Evolutionary conservation across 192 early-diverging fungal genomes (phyloP).

Genomic region (Coemansia sp.): DNA sequence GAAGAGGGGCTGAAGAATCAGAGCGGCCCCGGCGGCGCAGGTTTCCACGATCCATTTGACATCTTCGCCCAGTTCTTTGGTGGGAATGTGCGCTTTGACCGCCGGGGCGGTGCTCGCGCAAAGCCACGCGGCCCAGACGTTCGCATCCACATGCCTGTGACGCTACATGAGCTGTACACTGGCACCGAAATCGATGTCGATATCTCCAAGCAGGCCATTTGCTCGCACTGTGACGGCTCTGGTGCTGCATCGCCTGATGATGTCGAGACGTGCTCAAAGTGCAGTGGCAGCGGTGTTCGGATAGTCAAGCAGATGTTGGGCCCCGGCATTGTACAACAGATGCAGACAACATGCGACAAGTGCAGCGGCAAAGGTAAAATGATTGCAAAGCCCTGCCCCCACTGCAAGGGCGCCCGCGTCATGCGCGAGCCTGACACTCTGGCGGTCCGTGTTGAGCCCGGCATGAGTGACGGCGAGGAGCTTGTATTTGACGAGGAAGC

Average conservation of each 20-base stretch:
- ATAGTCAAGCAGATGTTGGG: conserved; percentile 84
- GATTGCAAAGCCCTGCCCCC: conserved; percentile 74
- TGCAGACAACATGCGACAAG: conserved; percentile 87
- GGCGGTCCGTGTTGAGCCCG: conserved; percentile 76
- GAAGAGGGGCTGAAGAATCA: conserved; percentile 91
- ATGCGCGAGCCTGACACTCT: conserved; percentile 78
- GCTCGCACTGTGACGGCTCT: conserved; percentile 87
- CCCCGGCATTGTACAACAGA: conserved; percentile 92
- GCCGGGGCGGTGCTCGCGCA: conserved; percentile 54
- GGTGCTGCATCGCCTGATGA: conserved; percentile 86
- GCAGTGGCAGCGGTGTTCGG: conserved; percentile 77
- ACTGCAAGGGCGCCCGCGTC: conserved; percentile 85
- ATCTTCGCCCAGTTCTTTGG: conserved; percentile 93
- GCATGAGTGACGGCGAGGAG: conserved; percentile 72
- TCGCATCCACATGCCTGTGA: conserved; percentile 75
- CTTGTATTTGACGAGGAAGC: conserved; percentile 85
- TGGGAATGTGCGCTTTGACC: conserved; percentile 62
- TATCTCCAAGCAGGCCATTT: conserved; percentile 91
- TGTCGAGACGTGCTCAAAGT: conserved; percentile 76
- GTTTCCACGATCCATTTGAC: conserved; percentile 95
- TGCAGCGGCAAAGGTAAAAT: conserved; percentile 91
- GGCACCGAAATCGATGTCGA: conserved; percentile 86
- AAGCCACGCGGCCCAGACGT: conserved; percentile 86
- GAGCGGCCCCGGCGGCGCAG: conserved; percentile 54
- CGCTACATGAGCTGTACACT: conserved; percentile 87